Percentiles rank a stretch among this genome's conserved stretches.
These are phyloP conservation scores for Chaetomiaceae sp. DNA, from an alignment of 2,329 filamentous ascomycete species.

Conservation along the genomic window DNA sequence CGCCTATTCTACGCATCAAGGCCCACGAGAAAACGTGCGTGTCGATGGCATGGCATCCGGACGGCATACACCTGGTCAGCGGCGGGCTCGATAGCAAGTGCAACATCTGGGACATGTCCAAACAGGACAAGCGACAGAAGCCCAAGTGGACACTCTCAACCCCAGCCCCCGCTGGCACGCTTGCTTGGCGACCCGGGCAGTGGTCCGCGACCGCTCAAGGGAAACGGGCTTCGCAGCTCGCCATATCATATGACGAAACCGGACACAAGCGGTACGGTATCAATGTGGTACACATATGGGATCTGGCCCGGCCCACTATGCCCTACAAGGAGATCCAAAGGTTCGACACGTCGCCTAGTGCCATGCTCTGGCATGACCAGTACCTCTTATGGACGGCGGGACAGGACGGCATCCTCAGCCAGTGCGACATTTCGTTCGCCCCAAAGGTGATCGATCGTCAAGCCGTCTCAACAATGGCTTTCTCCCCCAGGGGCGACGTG, in stretches of 20 bases:
- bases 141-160: slow-evolving; percentile 58
- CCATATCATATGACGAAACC: slow-evolving; percentile 57
- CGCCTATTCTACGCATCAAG: slow-evolving; percentile 55
- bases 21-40: slow-evolving; percentile 58
- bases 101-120: slow-evolving; percentile 62
- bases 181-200: slow-evolving; percentile 60
- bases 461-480: slow-evolving; percentile 56
- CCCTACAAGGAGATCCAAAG: slow-evolving; percentile 62
- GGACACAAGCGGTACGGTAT: slow-evolving; percentile 52
- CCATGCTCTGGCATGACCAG: slow-evolving; percentile 59
- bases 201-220: slow-evolving; percentile 62
- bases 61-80: slow-evolving; percentile 62
- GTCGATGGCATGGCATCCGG: slow-evolving; percentile 63
- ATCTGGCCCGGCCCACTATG: slow-evolving; percentile 62
- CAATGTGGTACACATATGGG: slow-evolving; percentile 61
- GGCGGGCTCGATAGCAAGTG: slow-evolving; percentile 59
- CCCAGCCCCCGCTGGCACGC: slow-evolving; percentile 54
- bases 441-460: slow-evolving; percentile 60
- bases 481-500: slow-evolving; percentile 56
- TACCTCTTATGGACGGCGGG: slow-evolving; percentile 65
- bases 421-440: slow-evolving; percentile 62
- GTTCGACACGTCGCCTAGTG: slow-evolving; percentile 54
- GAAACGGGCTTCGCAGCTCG: slow-evolving; percentile 57
- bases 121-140: slow-evolving; percentile 59
- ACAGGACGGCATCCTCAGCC: slow-evolving; percentile 57